Evolutionary conservation across 2,329 filamentous ascomycete species (phyloP).

Genomic region (Cladorrhinum sp.): DNA sequence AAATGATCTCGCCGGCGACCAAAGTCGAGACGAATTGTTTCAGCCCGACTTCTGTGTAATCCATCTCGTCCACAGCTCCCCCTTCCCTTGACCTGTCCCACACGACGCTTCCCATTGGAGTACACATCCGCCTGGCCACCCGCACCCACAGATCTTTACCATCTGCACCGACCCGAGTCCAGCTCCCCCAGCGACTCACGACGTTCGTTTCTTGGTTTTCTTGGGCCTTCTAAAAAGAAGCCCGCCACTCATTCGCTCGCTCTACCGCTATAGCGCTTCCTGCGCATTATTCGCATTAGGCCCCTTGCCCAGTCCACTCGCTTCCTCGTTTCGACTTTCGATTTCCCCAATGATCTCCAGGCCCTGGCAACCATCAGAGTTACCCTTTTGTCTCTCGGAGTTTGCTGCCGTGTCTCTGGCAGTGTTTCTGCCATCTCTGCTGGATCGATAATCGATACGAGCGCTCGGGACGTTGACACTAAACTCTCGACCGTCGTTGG

Average conservation of each 20-base stretch:
- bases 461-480: too few relatives aligned
- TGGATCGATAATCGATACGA: not conserved
- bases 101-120: constrained; percentile 9
- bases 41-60: constrained; percentile 2
- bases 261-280: not conserved
- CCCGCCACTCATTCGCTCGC: constrained; percentile 1
- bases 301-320: not conserved
- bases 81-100: not conserved
- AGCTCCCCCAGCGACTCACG: constrained; percentile 10
- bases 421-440: not conserved
- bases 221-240: not conserved
- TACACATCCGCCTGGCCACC: not conserved
- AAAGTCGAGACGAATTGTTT: constrained; percentile 12
- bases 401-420: not conserved
- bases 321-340: not conserved
- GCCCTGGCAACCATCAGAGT: not conserved
- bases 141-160: not conserved
- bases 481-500: too few relatives aligned
- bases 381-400: not conserved
- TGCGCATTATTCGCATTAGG: not conserved
- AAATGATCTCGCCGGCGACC: constrained; percentile 5
- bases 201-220: constrained; percentile 10
- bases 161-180: not conserved
- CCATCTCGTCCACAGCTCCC: too few relatives aligned
- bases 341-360: not conserved